Conservation (phyloP, 106 monocot species). For the Phalaenopsis equestris region DNA sequence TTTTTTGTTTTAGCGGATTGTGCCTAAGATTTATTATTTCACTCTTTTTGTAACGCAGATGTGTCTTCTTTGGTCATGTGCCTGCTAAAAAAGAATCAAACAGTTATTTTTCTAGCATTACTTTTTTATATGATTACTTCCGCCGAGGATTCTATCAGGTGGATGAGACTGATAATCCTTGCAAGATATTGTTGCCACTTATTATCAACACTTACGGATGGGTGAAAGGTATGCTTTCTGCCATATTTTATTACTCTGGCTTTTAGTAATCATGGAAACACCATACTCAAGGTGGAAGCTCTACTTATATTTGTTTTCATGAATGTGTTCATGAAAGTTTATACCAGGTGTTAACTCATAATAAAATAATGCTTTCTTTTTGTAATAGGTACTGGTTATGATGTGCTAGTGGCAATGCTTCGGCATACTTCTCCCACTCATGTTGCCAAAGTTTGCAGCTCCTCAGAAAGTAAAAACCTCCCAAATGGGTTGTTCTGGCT, state of each 20-base stretch:
- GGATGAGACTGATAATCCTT: conserved; percentile 12
- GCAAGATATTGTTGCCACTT: conserved; percentile 32
- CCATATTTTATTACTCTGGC: neutral
- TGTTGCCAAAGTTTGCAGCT: conserved; percentile 35
- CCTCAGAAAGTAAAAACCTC: conserved; percentile 45
- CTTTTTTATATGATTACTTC: conserved; percentile 43
- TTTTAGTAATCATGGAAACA: neutral
- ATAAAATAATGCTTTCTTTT: neutral
- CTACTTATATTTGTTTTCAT: neutral
- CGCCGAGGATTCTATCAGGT: conserved; percentile 16
- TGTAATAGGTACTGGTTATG: conserved; percentile 40
- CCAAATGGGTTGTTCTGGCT: conserved; percentile 53
- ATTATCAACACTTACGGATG: conserved; percentile 56
- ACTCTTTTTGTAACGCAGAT: conserved; percentile 23
- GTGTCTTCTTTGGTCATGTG: conserved; percentile 41
- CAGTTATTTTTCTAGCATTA: conserved; percentile 26
- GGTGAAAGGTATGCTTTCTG: conserved; percentile 43
- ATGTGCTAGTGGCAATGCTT: conserved; percentile 48
- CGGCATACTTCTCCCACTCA: conserved; percentile 33
- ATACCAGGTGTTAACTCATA: neutral
- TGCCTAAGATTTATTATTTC: neutral
- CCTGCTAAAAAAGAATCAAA: conserved; percentile 38
- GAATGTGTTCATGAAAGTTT: neutral
- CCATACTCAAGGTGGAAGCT: neutral
- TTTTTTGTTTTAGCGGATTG: neutral